These are phyloP conservation scores for Plasmopara muralis DNA, from an alignment of 352 stramenopile genomes.

Conservation along the genomic window DNA sequence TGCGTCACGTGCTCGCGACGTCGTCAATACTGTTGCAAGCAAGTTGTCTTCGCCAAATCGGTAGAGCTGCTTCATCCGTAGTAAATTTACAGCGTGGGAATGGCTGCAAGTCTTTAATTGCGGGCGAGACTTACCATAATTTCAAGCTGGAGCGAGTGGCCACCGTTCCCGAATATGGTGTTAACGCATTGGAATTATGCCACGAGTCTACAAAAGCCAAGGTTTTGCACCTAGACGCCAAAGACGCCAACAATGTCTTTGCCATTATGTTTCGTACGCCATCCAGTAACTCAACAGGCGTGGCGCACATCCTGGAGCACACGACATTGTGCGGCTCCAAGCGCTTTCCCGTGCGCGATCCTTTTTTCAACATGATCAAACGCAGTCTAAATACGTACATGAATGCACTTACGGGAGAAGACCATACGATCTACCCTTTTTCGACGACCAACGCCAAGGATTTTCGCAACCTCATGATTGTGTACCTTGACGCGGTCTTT, in stretches of 20 bases:
- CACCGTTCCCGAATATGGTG: constrained; percentile 72
- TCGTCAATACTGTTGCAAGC: constrained; percentile 2
- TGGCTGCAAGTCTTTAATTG: constrained; percentile 47
- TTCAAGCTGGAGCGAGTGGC: constrained; percentile 57
- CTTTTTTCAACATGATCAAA: constrained; percentile 99
- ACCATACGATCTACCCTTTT: constrained; percentile 99
- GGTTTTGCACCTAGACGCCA: constrained; percentile 80
- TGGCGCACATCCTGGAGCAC: constrained; percentile 98
- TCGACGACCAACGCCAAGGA: constrained; percentile 95
- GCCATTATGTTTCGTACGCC: constrained; percentile 97
- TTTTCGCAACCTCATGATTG: constrained; percentile 95
- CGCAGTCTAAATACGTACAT: constrained; percentile 98
- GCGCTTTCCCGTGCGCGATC: constrained; percentile 97
- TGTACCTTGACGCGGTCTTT: constrained; percentile 97
- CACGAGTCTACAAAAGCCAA: constrained; percentile 63
- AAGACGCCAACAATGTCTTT: constrained; percentile 84
- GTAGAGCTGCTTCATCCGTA: constrained; percentile 1
- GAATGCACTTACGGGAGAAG: constrained; percentile 98
- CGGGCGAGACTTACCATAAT: constrained; percentile 69
- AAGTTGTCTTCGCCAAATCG: constrained; percentile 1
- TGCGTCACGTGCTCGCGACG: constrained; percentile 20
- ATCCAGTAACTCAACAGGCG: constrained; percentile 92
- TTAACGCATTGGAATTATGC: constrained; percentile 71
- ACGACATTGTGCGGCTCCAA: constrained; percentile 91
- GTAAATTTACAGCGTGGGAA: constrained; percentile 31